Base-by-base conservation (phyloP, 176 grass and related monocot genomes). In the Puccinellia tenuiflora region DNA sequence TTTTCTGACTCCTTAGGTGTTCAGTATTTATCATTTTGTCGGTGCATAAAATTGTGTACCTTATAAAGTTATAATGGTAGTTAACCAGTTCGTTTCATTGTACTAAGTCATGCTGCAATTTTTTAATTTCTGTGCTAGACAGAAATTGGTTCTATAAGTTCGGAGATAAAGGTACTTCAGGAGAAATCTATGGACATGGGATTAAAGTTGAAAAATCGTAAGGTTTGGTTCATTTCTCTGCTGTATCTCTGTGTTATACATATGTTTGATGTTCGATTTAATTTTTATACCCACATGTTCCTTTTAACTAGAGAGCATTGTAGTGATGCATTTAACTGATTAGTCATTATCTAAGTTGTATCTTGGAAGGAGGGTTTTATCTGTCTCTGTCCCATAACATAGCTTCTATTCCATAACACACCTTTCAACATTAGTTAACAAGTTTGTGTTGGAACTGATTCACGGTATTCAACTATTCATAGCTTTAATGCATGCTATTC, bases 161-260 rank as follows among this genome's bases (percentile, higher is more conserved):
- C 96, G 61, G 93, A 98, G 77, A 98, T 98, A 91, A 98, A 93
- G 82, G 83, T 84, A 48, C 96, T 98, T 79, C 96, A 98, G 85
- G 96, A 95, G 89, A 95, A 95, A 88, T 98, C 96, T 47, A 90
- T 98, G 89, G 96, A 98, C 87, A 98, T 98, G 96, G 93, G 96
- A 80, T 86, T 98, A 74, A 98, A 95, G 87, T 80, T 98, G 73
- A 98, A 92, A 90, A 98, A 98, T 61, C 88, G 96, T 77, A 98
- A 98, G 96, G 96, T 95, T 88, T 83, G 88, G 48, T 79, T 82
- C 86, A 54, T 17, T 79, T 85, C 66, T 83, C 75, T 43, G 25
- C 40, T 66, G 17, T 78, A 82, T 40, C 16, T 78, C 85, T 81
- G 22, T 81, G 82, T 65, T 81, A 18, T 86, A 37, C 39, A 33